Evolutionary conservation across 2,329 filamentous ascomycete species (phyloP).

Genomic region (Drechslerella stenobrocha): DNA sequence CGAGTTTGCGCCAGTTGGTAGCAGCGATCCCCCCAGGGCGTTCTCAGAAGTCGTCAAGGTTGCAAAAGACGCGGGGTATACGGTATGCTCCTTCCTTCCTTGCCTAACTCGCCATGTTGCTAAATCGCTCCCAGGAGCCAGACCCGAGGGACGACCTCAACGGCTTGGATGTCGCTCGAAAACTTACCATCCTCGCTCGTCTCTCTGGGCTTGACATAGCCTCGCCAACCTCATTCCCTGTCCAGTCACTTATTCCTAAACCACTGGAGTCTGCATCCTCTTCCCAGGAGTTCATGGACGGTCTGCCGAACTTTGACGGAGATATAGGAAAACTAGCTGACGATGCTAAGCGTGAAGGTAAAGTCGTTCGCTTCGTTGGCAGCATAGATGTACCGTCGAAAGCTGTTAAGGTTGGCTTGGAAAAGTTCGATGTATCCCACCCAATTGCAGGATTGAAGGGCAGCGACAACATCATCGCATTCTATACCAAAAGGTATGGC

Average conservation of each 20-base stretch:
- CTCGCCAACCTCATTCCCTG: slow-evolving; percentile 84
- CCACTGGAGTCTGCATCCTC: slow-evolving; percentile 76
- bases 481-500: slow-evolving; percentile 95
- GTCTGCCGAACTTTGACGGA: slow-evolving; percentile 78
- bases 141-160: slow-evolving; percentile 86
- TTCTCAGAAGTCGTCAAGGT: slow-evolving; percentile 92
- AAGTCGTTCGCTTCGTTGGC: slow-evolving; percentile 91
- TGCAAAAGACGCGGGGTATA: slow-evolving; percentile 82
- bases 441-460: slow-evolving; percentile 94
- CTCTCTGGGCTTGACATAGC: slow-evolving; percentile 79
- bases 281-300: slow-evolving; percentile 82
- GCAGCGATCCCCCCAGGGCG: slow-evolving; percentile 66
- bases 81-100: not conserved
- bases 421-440: slow-evolving; percentile 65
- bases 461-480: slow-evolving; percentile 98
- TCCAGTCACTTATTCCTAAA: slow-evolving; percentile 87
- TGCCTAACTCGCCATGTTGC: not conserved
- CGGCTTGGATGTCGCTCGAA: slow-evolving; percentile 87
- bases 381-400: slow-evolving; percentile 83
- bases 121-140: slow-evolving; percentile 62
- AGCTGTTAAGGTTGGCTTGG: slow-evolving; percentile 85
- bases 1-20: slow-evolving; percentile 81
- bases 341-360: slow-evolving; percentile 81
- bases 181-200: slow-evolving; percentile 90
- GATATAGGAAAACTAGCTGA: slow-evolving; percentile 86